A percentile compares a stretch with the other conserved stretches of the same genome.
phyloP scores from a whole-genome alignment of 345 rosid genomes.

The Populus nigra region DNA sequence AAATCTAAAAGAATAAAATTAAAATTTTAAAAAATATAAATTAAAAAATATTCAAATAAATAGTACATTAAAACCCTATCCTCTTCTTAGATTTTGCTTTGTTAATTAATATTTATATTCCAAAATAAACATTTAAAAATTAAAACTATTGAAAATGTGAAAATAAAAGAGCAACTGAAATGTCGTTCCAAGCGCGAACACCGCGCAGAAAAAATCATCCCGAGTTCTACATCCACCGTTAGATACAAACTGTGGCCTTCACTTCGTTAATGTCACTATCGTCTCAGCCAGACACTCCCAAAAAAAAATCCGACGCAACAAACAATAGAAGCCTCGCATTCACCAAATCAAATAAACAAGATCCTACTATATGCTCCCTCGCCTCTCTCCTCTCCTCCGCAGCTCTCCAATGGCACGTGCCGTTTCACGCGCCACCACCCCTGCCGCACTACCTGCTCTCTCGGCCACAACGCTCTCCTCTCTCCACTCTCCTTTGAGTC shows the following conservation, averaged over 20 bases:
- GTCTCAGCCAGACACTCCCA: not conserved
- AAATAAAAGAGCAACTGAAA: not conserved
- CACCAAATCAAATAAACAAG: not conserved
- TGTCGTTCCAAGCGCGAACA: not conserved
- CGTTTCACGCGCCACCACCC: conserved; percentile 46
- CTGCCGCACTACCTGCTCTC: conserved; percentile 1
- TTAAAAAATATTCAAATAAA: too few relatives aligned
- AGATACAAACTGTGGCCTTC: not conserved
- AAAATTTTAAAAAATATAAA: too few relatives aligned
- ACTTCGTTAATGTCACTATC: not conserved
- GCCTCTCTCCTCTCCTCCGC: conserved; percentile 47
- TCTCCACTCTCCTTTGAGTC: not conserved
- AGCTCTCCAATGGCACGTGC: conserved; percentile 43
- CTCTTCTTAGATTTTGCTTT: too few relatives aligned
- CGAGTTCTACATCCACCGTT: not conserved
- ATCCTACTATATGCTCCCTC: conserved; percentile 39
- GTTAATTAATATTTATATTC: too few relatives aligned
- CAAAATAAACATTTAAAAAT: too few relatives aligned
- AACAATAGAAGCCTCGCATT: not conserved
- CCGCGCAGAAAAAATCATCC: not conserved
- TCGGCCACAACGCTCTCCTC: not conserved
- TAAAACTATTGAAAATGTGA: too few relatives aligned
- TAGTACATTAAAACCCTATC: too few relatives aligned
- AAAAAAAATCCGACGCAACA: too few relatives aligned
- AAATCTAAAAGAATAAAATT: too few relatives aligned